These are phyloP conservation scores for Cytospora schulzeri DNA, from an alignment of 2,329 filamentous ascomycete species.

Conservation along the genomic window DNA sequence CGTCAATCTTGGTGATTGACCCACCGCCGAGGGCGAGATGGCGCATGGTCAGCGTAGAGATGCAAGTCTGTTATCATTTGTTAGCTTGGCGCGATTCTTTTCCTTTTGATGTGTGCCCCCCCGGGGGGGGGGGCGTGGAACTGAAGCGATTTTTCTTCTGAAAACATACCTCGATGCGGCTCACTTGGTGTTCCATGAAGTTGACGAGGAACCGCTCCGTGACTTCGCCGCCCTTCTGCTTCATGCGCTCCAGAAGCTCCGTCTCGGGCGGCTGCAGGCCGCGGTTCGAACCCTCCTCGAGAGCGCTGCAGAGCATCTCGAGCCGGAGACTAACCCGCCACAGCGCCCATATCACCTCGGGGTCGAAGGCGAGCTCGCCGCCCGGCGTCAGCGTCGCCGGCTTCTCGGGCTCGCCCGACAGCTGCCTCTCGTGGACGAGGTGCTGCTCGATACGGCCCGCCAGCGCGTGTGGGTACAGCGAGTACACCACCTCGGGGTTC, in stretches of 20 bases:
- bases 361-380: slow-evolving; percentile 73
- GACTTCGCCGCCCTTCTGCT: slow-evolving; percentile 74
- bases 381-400: slow-evolving; percentile 63
- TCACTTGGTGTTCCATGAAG: slow-evolving; percentile 93
- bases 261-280: slow-evolving; percentile 79
- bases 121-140: no score
- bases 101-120: neutral
- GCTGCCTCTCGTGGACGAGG: slow-evolving; percentile 45
- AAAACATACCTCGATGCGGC: slow-evolving; percentile 82
- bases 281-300: slow-evolving; percentile 70
- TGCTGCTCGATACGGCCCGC: slow-evolving; percentile 78
- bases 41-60: slow-evolving; percentile 76
- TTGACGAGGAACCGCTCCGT: slow-evolving; percentile 86
- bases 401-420: slow-evolving; percentile 51
- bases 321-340: slow-evolving; percentile 88
- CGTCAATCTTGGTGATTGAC: slow-evolving; percentile 62
- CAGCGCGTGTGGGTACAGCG: slow-evolving; percentile 89
- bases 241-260: slow-evolving; percentile 72
- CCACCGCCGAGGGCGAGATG: slow-evolving; percentile 75
- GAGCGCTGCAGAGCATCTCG: slow-evolving; percentile 87
- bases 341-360: slow-evolving; percentile 82
- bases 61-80: slow-evolving; percentile 63
- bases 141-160: no score
- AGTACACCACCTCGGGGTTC: slow-evolving; percentile 93
- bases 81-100: neutral